A percentile compares a stretch with the other conserved stretches of the same genome.
These are phyloP conservation scores for Phytophthora fragariae DNA, from an alignment of 352 stramenopile species.

Conservation along the genomic window DNA sequence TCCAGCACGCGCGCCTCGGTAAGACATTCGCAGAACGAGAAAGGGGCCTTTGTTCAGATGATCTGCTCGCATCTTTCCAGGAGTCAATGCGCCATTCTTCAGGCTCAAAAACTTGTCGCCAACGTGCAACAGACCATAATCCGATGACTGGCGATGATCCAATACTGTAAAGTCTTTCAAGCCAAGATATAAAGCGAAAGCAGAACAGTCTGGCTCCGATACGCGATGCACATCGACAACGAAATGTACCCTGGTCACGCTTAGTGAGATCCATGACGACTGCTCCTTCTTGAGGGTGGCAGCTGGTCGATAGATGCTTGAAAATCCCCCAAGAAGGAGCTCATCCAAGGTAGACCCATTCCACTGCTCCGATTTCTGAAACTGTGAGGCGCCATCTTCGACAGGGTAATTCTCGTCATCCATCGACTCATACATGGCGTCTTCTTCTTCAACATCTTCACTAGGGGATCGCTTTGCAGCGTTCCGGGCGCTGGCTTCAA, in stretches of 20 bases:
- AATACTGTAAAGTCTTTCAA: conserved; percentile 67
- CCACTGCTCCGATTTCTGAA: conserved; percentile 25
- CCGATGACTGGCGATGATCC: conserved; percentile 76
- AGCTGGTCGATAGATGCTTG: conserved; percentile 66
- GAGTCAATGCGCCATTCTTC: conserved; percentile 77
- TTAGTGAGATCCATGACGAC: conserved; percentile 80
- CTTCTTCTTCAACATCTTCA: conserved; percentile 46
- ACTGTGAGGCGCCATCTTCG: conserved; percentile 19
- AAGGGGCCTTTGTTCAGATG: conserved; percentile 67
- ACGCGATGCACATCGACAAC: conserved; percentile 73
- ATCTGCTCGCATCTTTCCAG: conserved; percentile 74
- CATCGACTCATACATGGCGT: conserved; percentile 36
- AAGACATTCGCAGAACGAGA: conserved; percentile 66
- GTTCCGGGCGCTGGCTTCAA: conserved; percentile 64
- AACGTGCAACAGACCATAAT: conserved; percentile 81
- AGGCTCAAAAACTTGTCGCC: conserved; percentile 86
- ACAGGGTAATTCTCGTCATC: conserved; percentile 29
- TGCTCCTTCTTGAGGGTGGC: conserved; percentile 58
- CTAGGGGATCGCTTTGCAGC: conserved; percentile 41
- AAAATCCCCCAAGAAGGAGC: conserved; percentile 75
- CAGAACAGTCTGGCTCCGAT: conserved; percentile 63
- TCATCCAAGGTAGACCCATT: conserved; percentile 49
- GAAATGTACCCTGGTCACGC: conserved; percentile 65
- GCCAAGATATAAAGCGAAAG: conserved; percentile 67
- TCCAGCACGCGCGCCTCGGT: conserved; percentile 56